Conservation (phyloP, 257 asterid genomes). For the Forsythia viridissima region DNA sequence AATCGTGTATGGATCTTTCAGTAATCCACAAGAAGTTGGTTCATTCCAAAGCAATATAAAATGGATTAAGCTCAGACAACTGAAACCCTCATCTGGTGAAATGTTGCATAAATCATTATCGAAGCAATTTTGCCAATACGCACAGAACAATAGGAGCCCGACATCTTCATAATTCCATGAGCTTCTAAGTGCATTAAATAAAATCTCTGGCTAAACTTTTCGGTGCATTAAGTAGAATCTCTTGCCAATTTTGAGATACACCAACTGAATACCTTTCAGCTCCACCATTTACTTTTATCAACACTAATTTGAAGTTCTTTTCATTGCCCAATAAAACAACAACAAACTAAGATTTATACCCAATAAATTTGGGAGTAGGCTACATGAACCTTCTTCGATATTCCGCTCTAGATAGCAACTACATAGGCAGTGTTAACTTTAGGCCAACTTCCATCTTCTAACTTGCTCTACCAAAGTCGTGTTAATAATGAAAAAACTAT, state of each 20-base stretch:
- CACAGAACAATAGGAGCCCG: not conserved
- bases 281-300: not conserved
- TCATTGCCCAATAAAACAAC: not conserved
- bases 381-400: not conserved
- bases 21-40: not conserved
- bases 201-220: not conserved
- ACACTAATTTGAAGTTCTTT: not conserved
- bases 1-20: slow-evolving; percentile 1
- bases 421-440: not conserved
- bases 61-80: not conserved
- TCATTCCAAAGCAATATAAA: slow-evolving; percentile 11
- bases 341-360: not conserved
- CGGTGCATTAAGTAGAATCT: not conserved
- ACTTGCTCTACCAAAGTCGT: not conserved
- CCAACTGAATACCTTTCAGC: not conserved
- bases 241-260: not conserved
- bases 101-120: not conserved
- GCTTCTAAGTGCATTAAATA: not conserved
- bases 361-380: not conserved
- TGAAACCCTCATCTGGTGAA: not conserved
- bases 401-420: not conserved
- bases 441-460: not conserved
- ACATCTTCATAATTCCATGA: not conserved
- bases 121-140: not conserved
- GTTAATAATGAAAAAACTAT: not conserved